phyloP scores from a whole-genome alignment of 2,329 filamentous ascomycete genomes.

The Aspergillus tamarii region DNA sequence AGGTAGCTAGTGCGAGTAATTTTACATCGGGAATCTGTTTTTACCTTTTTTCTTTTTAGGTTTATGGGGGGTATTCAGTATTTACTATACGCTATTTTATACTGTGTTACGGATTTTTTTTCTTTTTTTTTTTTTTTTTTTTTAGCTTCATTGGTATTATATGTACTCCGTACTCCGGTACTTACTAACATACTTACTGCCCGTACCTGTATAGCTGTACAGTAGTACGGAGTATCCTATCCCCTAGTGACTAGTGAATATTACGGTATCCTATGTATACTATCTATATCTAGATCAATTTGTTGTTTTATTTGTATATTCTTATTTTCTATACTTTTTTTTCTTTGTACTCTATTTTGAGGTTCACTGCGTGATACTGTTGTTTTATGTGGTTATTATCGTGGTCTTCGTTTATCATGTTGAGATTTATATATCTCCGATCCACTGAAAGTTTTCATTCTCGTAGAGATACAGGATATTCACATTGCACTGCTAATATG shows the following conservation, averaged over 20 bases:
- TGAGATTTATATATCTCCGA: conserved; percentile 1
- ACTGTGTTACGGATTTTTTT: not conserved
- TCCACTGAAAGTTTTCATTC: not conserved
- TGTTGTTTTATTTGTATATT: not conserved
- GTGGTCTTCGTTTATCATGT: not conserved
- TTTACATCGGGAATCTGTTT: not conserved
- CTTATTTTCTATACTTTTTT: too few species aligned
- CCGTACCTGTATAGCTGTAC: not conserved
- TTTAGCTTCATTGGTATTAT: not conserved
- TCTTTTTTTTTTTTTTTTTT: not conserved
- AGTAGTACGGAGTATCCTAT: too few species aligned
- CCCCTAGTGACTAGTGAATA: not conserved
- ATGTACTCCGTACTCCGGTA: not conserved
- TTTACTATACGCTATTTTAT: not conserved
- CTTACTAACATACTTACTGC: not conserved
- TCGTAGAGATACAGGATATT: conserved; percentile 28
- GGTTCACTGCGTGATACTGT: not conserved
- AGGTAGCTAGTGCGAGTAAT: not conserved
- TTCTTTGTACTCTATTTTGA: not conserved
- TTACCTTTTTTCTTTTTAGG: not conserved
- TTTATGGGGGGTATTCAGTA: not conserved
- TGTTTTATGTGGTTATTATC: not conserved
- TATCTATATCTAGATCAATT: not conserved
- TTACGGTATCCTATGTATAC: not conserved
- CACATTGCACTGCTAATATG: conserved; percentile 15